phyloP scores from a whole-genome alignment of 23 red algal genomes.

The Gracilaria caudata region DNA sequence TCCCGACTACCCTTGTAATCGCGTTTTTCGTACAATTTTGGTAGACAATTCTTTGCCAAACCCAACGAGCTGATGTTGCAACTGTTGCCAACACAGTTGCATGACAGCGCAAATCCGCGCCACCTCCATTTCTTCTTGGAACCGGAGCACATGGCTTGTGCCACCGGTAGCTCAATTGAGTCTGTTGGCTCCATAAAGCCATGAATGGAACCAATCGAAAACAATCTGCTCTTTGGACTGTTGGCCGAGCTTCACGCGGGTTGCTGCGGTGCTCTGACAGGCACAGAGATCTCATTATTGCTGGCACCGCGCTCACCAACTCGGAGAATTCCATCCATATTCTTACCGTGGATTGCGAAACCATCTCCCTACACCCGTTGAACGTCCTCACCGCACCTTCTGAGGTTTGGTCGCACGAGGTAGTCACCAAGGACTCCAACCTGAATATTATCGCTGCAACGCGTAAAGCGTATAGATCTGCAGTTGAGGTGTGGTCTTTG shows the following conservation, averaged over 20 bases:
- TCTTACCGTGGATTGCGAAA: constrained; percentile 18
- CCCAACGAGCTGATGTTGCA: too few relatives aligned
- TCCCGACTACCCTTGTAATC: too few relatives aligned
- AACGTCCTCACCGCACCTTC: constrained; percentile 21
- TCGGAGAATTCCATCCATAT: constrained; percentile 34
- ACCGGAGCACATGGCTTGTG: too few relatives aligned
- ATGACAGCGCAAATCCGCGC: too few relatives aligned
- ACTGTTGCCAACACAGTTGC: too few relatives aligned
- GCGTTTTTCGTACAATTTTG: too few relatives aligned
- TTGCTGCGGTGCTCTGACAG: constrained; percentile 25
- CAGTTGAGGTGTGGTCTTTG: constrained; percentile 36
- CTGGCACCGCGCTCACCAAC: constrained; percentile 27
- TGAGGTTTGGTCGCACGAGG: constrained; percentile 38
- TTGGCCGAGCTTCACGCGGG: constrained; percentile 30
- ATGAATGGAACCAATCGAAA: constrained; percentile 24
- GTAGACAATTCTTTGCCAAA: too few relatives aligned
- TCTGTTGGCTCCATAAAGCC: not conserved
- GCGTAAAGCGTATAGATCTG: constrained; percentile 27
- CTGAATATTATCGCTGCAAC: constrained; percentile 16
- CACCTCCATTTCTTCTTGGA: too few relatives aligned
- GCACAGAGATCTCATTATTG: constrained; percentile 7
- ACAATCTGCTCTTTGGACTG: constrained; percentile 25
- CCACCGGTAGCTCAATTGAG: too few relatives aligned
- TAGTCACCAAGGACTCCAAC: constrained; percentile 7
- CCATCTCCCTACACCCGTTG: constrained; percentile 11